Evolutionary conservation across 2,329 filamentous ascomycete species (phyloP), one percentile per base, ranked within the genome.

Genomic region (Blastomyces silverae): DNA sequence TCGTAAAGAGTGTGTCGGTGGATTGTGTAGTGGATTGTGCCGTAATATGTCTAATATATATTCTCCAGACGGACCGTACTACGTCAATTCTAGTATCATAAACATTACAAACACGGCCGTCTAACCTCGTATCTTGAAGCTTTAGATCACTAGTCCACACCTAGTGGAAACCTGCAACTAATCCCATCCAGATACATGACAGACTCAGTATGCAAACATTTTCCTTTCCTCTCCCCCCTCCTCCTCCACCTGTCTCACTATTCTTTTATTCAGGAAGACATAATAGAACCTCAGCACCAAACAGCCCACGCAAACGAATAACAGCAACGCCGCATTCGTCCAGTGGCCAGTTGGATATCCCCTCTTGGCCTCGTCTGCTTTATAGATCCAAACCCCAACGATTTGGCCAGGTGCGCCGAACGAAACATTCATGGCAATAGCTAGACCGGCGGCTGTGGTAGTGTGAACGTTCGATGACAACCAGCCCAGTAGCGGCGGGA

Each of bases 321-420:
- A 77, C 52, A 88, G 70, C 68, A 88, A 74, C 13, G 77, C 85
- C 2, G 84, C 85, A 71, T 89, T 88, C 4, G 82, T 83, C 84
- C 85, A 89, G 71, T 90, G 87, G 0, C 88, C 88, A 0, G 87
- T 90, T 0, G 87, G 87, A 72, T 89, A 90, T 0, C 88, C 88
- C 11, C 69, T 75, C 28, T 77, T 73, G 22, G 81, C 82, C 73
- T 91, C 86, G 13, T 83, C 76, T 0, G 83, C 79, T 71, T 87
- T 88, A 76, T 90, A 90, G 67, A 89, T 90, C 87, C 87, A 91
- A 0, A 89, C 86, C 0, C 87, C 88, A 0, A 85, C 83, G 52
- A 91, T 90, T 73, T 90, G 88, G 0, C 88, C 88, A 0, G 87
- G 81, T 0, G 87, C 87, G 0, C 87, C 87, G 60, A 89, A 81